A percentile compares a stretch with the other conserved stretches of the same genome.
phyloP scores from a whole-genome alignment of 2,329 filamentous ascomycete species.

The Phialocephala subalpina region DNA sequence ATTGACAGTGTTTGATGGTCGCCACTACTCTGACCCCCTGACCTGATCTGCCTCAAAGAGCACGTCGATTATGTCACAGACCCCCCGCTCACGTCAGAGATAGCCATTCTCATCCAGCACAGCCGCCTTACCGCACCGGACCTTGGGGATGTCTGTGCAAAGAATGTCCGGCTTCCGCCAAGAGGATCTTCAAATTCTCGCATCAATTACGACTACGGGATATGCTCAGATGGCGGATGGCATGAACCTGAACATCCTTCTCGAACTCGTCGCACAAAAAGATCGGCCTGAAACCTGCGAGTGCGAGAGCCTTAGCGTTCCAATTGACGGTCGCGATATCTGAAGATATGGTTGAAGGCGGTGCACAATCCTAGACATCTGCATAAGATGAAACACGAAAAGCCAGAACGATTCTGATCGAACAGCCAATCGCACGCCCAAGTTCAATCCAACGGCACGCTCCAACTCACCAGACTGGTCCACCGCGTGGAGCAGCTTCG shows the following conservation, averaged over 20 bases:
- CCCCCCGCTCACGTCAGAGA: conserved; percentile 25
- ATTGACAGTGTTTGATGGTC: conserved; percentile 25
- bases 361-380: conserved; percentile 29
- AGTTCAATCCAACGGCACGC: background rate
- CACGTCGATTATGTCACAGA: background rate
- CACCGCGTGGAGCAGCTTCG: background rate
- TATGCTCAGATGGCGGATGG: conserved; percentile 15
- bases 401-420: conserved; percentile 14
- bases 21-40: too few species aligned
- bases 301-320: conserved; percentile 8
- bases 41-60: conserved; percentile 32
- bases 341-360: too few species aligned
- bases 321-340: too few species aligned
- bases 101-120: conserved; percentile 9
- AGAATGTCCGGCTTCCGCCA: conserved; percentile 12
- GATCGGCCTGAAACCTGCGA: conserved; percentile 32
- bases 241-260: conserved; percentile 37
- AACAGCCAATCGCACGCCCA: conserved; percentile 28
- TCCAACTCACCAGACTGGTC: background rate
- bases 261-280: conserved; percentile 33
- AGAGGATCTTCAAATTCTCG: conserved; percentile 31
- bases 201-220: conserved; percentile 20
- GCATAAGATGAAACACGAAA: conserved; percentile 35
- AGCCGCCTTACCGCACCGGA: background rate
- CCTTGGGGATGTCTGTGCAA: conserved; percentile 10